These are phyloP conservation scores for Pyrus communis DNA, from an alignment of 306 rosid genomes.

Conservation along the genomic window DNA sequence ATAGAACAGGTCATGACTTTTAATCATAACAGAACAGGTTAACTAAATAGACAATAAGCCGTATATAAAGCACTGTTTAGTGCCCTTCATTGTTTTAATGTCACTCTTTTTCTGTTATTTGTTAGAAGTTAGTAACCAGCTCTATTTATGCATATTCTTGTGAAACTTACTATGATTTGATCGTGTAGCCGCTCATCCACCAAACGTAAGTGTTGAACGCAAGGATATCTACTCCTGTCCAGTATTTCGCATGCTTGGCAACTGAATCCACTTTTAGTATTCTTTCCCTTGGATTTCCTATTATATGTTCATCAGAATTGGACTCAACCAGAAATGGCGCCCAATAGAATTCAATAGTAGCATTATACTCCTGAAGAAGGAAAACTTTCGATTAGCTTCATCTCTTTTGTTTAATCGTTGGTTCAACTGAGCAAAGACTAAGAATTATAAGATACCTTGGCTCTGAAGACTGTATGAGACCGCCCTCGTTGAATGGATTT, in stretches of 20 bases:
- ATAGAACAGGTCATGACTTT: background rate
- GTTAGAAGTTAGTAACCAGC: background rate
- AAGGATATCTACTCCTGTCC: constrained; percentile 78
- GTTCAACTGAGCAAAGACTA: background rate
- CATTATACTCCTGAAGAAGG: constrained; percentile 52
- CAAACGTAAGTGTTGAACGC: constrained; percentile 93
- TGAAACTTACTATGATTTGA: constrained; percentile 60
- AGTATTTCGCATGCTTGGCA: constrained; percentile 58
- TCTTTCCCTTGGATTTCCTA: constrained; percentile 74
- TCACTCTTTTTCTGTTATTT: background rate
- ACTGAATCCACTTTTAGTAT: constrained; percentile 77
- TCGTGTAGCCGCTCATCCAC: constrained; percentile 81
- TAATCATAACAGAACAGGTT: background rate
- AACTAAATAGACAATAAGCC: no score
- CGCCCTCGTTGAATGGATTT: constrained; percentile 49
- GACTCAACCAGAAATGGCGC: constrained; percentile 90
- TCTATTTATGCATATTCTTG: background rate
- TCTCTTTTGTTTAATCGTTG: background rate
- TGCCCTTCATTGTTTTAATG: background rate
- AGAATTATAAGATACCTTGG: constrained; percentile 36
- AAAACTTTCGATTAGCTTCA: constrained; percentile 1
- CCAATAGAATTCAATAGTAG: constrained; percentile 87
- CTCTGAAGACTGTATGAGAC: constrained; percentile 64
- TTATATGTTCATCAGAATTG: constrained; percentile 59
- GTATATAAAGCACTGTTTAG: no score